Conservation (phyloP, 495 filamentous ascomycete genomes). For the Podospora conica region DNA sequence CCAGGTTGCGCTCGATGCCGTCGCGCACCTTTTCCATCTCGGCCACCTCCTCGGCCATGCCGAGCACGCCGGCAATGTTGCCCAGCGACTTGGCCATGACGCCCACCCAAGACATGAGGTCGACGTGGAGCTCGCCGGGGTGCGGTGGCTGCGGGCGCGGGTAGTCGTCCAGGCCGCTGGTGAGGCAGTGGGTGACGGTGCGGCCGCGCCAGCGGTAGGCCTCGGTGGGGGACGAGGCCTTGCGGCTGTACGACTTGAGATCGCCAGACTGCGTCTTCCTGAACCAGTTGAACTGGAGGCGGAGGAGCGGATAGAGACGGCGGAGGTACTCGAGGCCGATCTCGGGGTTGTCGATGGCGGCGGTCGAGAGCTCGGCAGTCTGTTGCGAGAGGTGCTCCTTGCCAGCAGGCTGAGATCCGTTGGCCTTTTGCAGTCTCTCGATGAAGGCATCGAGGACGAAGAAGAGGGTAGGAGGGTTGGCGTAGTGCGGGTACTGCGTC, state of each 20-base stretch:
- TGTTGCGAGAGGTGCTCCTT: constrained; percentile 32
- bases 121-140: constrained; percentile 92
- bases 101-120: constrained; percentile 94
- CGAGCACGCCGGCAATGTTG: constrained; percentile 67
- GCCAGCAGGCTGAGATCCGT: constrained; percentile 30
- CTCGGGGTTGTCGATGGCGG: constrained; percentile 59
- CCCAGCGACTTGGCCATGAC: constrained; percentile 80
- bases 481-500: constrained; percentile 93
- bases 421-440: constrained; percentile 55
- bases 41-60: constrained; percentile 65
- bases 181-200: constrained; percentile 76
- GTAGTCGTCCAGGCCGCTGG: constrained; percentile 93
- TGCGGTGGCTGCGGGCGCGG: constrained; percentile 93
- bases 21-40: constrained; percentile 65
- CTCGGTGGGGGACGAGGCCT: constrained; percentile 79
- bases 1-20: constrained; percentile 80
- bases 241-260: constrained; percentile 82
- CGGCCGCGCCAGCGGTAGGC: constrained; percentile 96
- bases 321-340: constrained; percentile 68
- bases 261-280: constrained; percentile 85
- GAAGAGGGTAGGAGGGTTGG: constrained; percentile 96
- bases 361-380: constrained; percentile 40
- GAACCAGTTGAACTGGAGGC: constrained; percentile 91
- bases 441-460: constrained; percentile 78
- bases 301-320: constrained; percentile 84